A percentile compares a stretch with the other conserved stretches of the same genome.
These are phyloP conservation scores for Chytriomyces sp. DNA, from an alignment of 192 early-diverging fungal species.

Conservation along the genomic window DNA sequence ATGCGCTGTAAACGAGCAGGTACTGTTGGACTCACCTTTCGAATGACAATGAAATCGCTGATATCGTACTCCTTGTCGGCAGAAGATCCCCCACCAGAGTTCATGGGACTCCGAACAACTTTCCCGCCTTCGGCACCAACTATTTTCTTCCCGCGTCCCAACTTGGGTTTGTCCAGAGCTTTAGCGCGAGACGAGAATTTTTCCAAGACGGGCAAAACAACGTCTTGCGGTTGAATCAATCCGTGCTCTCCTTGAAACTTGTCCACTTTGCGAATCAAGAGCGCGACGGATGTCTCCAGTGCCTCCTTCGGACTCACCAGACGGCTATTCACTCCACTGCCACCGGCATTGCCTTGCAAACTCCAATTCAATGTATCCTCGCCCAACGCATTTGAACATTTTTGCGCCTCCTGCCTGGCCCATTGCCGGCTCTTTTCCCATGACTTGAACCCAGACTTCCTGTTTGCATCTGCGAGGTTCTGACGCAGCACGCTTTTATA, in stretches of 20 bases:
- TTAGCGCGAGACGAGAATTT: background rate
- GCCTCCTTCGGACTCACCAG: no score
- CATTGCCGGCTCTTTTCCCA: constrained; percentile 9
- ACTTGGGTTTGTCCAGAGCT: background rate
- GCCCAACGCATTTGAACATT: background rate
- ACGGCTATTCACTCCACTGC: no score
- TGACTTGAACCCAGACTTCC: background rate
- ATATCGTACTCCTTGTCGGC: constrained; percentile 22
- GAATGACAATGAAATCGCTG: constrained; percentile 29
- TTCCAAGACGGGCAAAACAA: background rate
- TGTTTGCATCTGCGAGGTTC: background rate
- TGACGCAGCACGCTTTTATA: background rate
- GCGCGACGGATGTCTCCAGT: no score
- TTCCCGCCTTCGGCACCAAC: background rate
- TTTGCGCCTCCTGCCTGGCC: background rate
- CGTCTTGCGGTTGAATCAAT: background rate
- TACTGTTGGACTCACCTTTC: no score
- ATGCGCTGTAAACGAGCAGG: background rate
- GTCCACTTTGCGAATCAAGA: no score
- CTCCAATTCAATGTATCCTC: no score
- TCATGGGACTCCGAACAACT: constrained; percentile 1
- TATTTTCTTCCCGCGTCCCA: constrained; percentile 18
- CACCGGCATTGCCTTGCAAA: no score
- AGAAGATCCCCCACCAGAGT: background rate
- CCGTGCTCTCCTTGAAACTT: background rate